A percentile compares a stretch with the other conserved stretches of the same genome.
These are phyloP conservation scores for Fusarium luffae DNA, from an alignment of 2,329 filamentous ascomycete genomes.

Conservation along the genomic window DNA sequence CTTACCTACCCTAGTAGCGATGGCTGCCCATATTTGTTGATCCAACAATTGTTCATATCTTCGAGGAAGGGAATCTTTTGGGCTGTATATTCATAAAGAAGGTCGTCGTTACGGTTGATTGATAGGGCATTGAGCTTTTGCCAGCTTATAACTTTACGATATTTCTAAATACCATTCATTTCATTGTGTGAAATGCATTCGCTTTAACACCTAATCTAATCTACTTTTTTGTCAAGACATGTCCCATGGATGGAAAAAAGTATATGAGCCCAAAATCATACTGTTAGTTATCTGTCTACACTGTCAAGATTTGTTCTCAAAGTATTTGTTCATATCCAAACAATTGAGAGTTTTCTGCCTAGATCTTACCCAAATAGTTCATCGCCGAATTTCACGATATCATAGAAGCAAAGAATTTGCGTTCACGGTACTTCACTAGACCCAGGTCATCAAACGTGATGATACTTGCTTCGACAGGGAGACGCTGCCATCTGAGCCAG, in stretches of 20 bases:
- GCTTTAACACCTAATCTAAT: neutral
- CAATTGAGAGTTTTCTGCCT: constrained; percentile 30
- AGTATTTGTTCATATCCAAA: neutral
- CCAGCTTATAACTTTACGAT: neutral
- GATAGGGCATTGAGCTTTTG: neutral
- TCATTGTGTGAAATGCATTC: neutral
- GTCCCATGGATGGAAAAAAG: neutral
- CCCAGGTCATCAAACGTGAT: constrained; percentile 22
- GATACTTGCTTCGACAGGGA: neutral
- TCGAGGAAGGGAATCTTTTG: neutral
- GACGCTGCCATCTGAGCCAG: constrained; percentile 22
- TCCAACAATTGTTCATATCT: neutral
- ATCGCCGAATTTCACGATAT: constrained; percentile 21
- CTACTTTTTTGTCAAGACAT: neutral
- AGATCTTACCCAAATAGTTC: constrained; percentile 2
- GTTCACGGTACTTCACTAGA: constrained; percentile 35
- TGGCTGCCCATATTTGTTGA: neutral
- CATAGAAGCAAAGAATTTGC: neutral
- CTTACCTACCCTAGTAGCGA: neutral
- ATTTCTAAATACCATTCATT: neutral
- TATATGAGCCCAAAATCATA: neutral
- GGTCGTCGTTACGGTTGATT: neutral
- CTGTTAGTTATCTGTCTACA: neutral
- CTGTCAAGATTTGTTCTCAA: neutral
- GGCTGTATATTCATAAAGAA: neutral